Evolutionary conservation across 306 rosid genomes (phyloP).

Genomic region (Castanopsis chinensis): DNA sequence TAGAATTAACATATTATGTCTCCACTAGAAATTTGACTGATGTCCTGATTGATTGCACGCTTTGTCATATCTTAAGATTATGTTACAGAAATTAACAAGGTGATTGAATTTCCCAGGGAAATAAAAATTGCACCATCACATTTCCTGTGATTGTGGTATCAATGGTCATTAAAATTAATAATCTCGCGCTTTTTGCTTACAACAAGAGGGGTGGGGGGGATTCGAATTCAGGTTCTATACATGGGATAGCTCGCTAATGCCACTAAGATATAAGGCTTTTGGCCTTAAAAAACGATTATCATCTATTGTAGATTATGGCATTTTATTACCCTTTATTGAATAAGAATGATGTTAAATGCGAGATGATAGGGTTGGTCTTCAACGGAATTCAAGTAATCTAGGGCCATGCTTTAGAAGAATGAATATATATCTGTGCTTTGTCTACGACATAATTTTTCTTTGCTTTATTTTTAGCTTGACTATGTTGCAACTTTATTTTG

Average conservation of each 20-base stretch:
- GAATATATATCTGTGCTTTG: background rate
- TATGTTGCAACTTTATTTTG: background rate
- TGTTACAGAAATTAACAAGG: background rate
- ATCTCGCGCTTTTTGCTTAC: too few relatives aligned
- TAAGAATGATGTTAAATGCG: background rate
- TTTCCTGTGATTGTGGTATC: too few relatives aligned
- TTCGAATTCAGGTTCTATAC: too few relatives aligned
- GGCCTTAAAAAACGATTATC: background rate
- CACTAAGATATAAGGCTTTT: too few relatives aligned
- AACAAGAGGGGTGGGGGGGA: too few relatives aligned
- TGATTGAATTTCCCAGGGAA: background rate
- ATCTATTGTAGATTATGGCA: background rate
- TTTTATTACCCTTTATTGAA: background rate
- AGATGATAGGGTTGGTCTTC: background rate
- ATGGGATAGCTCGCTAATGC: too few relatives aligned
- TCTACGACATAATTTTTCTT: background rate
- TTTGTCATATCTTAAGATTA: background rate
- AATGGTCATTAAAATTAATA: too few relatives aligned
- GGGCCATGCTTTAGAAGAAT: background rate
- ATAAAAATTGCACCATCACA: background rate
- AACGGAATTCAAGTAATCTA: background rate
- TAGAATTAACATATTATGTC: background rate
- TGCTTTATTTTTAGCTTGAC: too few relatives aligned
- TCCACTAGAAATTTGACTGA: background rate
- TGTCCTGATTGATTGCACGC: background rate